Evolutionary conservation across 768 basidiomycete species (phyloP).

Genomic region (Tulasnella sp.): DNA sequence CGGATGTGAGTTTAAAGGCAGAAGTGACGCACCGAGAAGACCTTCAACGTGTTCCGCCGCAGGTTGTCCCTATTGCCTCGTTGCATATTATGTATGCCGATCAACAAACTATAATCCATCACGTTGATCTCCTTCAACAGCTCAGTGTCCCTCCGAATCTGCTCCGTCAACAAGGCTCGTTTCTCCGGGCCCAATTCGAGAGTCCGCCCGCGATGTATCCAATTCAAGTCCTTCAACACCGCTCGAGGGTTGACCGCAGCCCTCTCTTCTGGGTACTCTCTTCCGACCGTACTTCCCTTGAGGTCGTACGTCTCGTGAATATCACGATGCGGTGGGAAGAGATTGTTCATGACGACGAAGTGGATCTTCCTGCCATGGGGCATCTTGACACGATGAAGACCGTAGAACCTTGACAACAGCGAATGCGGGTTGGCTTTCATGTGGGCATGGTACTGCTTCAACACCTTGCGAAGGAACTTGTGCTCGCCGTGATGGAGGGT

Average conservation of each 20-base stretch:
- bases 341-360: slow-evolving; percentile 99
- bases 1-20: neutral
- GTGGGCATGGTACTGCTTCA: slow-evolving; percentile 77
- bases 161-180: slow-evolving; percentile 80
- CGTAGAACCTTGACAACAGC: slow-evolving; percentile 88
- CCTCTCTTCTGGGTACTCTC: slow-evolving; percentile 80
- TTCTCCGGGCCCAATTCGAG: slow-evolving; percentile 97
- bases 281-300: slow-evolving; percentile 88
- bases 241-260: slow-evolving; percentile 70
- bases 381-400: slow-evolving; percentile 93
- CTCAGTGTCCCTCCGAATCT: slow-evolving; percentile 79
- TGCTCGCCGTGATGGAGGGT: slow-evolving; percentile 93
- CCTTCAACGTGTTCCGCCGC: slow-evolving; percentile 79
- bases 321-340: slow-evolving; percentile 95
- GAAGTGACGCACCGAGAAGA: slow-evolving; percentile 69
- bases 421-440: slow-evolving; percentile 89
- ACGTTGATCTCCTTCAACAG: slow-evolving; percentile 74
- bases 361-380: slow-evolving; percentile 92
- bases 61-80: slow-evolving; percentile 89
- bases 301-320: slow-evolving; percentile 97
- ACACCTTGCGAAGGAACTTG: slow-evolving; percentile 80
- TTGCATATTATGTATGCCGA: slow-evolving; percentile 88
- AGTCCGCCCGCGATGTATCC: slow-evolving; percentile 70
- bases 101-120: slow-evolving; percentile 94
- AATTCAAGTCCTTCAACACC: slow-evolving; percentile 93